A percentile compares a stretch with the other conserved stretches of the same genome.
Conservation (phyloP, 2,329 filamentous ascomycete genomes). For the Curvularia sp. region DNA sequence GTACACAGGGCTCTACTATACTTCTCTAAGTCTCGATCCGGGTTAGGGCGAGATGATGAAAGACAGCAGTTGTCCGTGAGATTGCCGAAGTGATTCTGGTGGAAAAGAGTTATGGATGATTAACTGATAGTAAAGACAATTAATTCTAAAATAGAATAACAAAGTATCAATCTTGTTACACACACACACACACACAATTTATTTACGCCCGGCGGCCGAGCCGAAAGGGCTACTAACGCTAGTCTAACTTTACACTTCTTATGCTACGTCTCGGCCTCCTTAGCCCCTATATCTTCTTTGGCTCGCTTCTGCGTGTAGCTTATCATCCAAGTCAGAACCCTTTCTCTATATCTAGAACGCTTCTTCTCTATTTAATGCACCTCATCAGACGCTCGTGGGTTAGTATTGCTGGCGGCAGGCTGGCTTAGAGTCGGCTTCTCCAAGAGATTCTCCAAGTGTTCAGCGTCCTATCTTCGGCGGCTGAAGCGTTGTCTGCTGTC, state of each 20-base stretch:
- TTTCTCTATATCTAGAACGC: slow-evolving; percentile 3
- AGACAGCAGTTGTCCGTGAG: too few species aligned
- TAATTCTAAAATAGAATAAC: too few species aligned
- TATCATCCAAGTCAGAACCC: slow-evolving; percentile 3
- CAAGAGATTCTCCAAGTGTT: slow-evolving; percentile 16
- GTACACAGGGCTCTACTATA: too few species aligned
- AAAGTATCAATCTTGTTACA: too few species aligned
- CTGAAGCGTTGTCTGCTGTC: slow-evolving; percentile 19
- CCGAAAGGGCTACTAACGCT: slow-evolving; percentile 18
- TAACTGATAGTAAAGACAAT: too few species aligned
- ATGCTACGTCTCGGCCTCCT: slow-evolving; percentile 11
- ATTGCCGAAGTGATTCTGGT: too few species aligned
- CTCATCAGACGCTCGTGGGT: slow-evolving; percentile 10
- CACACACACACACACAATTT: slow-evolving; percentile 17
- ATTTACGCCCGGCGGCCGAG: too few species aligned
- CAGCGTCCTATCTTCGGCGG: slow-evolving; percentile 18
- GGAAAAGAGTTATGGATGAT: too few species aligned
- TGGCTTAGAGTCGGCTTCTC: slow-evolving; percentile 6
- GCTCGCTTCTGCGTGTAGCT: not conserved
- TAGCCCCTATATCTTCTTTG: slow-evolving; percentile 16
- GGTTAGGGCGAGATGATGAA: too few species aligned
- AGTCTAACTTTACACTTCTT: slow-evolving; percentile 15
- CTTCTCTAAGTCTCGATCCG: too few species aligned
- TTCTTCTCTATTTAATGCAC: slow-evolving; percentile 7
- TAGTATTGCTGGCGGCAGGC: slow-evolving; percentile 14